Evolutionary conservation across 1,284 basidiomycete species (phyloP), one percentile per base, ranked within the genome.

Genomic region (Cystobasidium sp.): DNA sequence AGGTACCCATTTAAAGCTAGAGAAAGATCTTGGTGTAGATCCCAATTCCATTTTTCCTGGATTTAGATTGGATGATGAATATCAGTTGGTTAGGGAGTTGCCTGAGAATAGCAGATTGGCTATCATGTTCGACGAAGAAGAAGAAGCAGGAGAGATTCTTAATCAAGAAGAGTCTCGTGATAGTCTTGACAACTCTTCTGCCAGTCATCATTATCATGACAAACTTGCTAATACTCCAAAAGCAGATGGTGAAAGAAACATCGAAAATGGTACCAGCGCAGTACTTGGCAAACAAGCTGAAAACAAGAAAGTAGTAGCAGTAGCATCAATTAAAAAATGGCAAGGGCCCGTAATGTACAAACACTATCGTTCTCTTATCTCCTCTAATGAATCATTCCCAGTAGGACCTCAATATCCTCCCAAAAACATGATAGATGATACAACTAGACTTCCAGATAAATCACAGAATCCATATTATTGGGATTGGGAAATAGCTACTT

Each of bases 401-500:
- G 18, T 18, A 41, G 56, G 56, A 47, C 1, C 43, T 9, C 44
- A 46, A 63, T 46, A 63, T 37, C 46, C 64, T 37, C 49, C 37
- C 5, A 24, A 41, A 20, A 14, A 46, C 4, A 66, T 47, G 7
- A 3, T 5, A 41, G n/a, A 41, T n/a, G 31, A 39, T 1, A 24
- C 49, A 41, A 2, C 24, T 0, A 43, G 24, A 22, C 31, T 52
- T 53, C 64, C 64, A 12, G 37, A 53, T 51, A 47, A 37, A 22
- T 1, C 31, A 31, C 31, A 41, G 14, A 52, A 18, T 66, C n/a
- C n/a, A n/a, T n/a, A n/a, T n/a, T n/a, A 52, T n/a, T n/a, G 37
- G 6, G 64, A 66, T 39, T 66, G 64, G 64, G 64, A 66, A 47
- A 66, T 66, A 16, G 64, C 64, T 20, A 66, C 64, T 6, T 66